Conservation (phyloP, 441 rosid genomes). For the Omphalea diandra region DNA sequence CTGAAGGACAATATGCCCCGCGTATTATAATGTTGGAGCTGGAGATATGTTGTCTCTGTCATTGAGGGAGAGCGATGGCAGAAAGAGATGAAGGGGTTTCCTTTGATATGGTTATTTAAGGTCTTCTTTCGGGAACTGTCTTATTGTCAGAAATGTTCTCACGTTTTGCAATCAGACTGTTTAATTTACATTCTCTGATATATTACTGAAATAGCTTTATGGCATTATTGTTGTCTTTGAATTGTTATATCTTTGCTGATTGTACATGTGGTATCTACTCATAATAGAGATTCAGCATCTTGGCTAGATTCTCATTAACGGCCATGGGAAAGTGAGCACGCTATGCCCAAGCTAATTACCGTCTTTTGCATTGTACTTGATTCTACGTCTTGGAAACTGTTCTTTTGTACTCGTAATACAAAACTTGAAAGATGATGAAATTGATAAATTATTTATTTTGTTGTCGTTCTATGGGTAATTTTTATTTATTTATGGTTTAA, state of each 20-base stretch:
- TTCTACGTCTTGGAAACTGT: too few relatives aligned
- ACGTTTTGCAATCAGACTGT: slow-evolving; percentile 14
- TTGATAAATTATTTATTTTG: too few relatives aligned
- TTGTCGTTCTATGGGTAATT: too few relatives aligned
- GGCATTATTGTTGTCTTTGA: slow-evolving; percentile 1
- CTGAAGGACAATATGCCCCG: slow-evolving; percentile 96
- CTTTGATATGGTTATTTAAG: slow-evolving; percentile 24
- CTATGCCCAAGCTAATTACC: too few relatives aligned
- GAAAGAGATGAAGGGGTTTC: slow-evolving; percentile 75
- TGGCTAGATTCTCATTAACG: slow-evolving; percentile 24
- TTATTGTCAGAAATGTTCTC: neutral
- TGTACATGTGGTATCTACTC: slow-evolving; percentile 27
- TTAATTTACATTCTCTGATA: slow-evolving; percentile 16
- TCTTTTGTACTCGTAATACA: too few relatives aligned
- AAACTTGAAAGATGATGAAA: too few relatives aligned
- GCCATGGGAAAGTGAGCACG: slow-evolving; percentile 21
- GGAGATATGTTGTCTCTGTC: slow-evolving; percentile 76
- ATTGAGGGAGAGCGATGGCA: slow-evolving; percentile 92
- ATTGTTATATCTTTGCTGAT: slow-evolving; percentile 25
- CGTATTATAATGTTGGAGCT: slow-evolving; percentile 75
- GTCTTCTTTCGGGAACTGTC: slow-evolving; percentile 21
- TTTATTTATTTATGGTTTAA: too few relatives aligned
- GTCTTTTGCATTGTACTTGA: too few relatives aligned
- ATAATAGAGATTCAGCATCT: slow-evolving; percentile 36
- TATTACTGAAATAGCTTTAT: slow-evolving; percentile 19